Evolutionary conservation across 2,329 filamentous ascomycete species (phyloP).

Genomic region (Graphiopsis chlorocephala): DNA sequence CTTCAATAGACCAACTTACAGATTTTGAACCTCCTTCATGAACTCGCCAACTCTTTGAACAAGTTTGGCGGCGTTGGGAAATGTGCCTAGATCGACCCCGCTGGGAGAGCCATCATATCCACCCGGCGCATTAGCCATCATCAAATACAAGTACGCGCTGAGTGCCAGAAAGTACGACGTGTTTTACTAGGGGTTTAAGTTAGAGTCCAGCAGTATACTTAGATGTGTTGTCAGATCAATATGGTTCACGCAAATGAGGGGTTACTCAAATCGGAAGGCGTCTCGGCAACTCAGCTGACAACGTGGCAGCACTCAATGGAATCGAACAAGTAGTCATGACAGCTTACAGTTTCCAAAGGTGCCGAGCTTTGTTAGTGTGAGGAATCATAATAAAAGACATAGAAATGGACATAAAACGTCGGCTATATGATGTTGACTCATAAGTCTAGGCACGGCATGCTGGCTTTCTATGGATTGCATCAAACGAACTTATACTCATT

Average conservation of each 20-base stretch:
- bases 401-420: neutral
- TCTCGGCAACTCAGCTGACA: neutral
- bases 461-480: neutral
- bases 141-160: neutral
- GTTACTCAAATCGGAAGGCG: neutral
- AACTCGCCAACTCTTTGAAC: conserved; percentile 24
- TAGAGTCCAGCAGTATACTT: neutral
- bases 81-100: conserved; percentile 24
- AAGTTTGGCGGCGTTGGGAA: conserved; percentile 25
- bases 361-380: neutral
- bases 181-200: no score
- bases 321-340: neutral
- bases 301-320: neutral
- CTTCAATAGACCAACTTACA: conserved; percentile 15
- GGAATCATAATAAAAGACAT: neutral
- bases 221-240: neutral
- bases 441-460: neutral
- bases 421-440: neutral
- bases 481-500: neutral
- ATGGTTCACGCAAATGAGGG: neutral
- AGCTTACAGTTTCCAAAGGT: neutral
- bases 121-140: neutral
- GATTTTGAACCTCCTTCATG: conserved; percentile 25
- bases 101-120: conserved; percentile 25
- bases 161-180: no score